Percentiles rank a stretch among this genome's conserved stretches.
Evolutionary conservation across 2,329 filamentous ascomycete species (phyloP).

Genomic region (Rutstroemia sp.): DNA sequence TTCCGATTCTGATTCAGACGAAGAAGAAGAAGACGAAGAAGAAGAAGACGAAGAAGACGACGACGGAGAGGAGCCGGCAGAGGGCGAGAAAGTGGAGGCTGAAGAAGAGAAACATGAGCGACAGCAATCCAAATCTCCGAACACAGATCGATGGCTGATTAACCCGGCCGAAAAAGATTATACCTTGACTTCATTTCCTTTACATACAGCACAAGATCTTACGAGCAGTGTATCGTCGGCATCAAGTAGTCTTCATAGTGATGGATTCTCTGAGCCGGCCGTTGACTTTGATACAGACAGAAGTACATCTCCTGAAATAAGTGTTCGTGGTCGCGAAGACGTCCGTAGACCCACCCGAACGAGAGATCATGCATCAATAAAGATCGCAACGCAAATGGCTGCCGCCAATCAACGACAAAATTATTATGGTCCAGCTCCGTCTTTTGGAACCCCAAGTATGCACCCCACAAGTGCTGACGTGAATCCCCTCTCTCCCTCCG

Average conservation of each 20-base stretch:
- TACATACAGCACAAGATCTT: slow-evolving; percentile 20
- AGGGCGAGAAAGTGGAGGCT: background rate
- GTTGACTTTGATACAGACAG: slow-evolving; percentile 37
- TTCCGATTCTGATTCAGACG: background rate
- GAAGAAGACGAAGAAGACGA: background rate
- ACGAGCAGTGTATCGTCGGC: slow-evolving; percentile 29
- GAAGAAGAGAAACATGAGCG: slow-evolving; percentile 1
- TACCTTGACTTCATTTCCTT: background rate
- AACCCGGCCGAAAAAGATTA: background rate
- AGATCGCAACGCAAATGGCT: slow-evolving; percentile 26
- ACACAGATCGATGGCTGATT: slow-evolving; percentile 11
- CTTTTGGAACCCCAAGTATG: slow-evolving; percentile 32
- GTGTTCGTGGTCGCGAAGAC: slow-evolving; percentile 27
- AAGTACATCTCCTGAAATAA: slow-evolving; percentile 38
- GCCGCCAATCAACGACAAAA: slow-evolving; percentile 27
- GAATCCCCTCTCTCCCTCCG: slow-evolving; percentile 20
- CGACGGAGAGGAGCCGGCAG: background rate
- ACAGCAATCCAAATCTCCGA: slow-evolving; percentile 6
- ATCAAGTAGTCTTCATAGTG: slow-evolving; percentile 26
- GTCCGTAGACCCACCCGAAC: slow-evolving; percentile 10
- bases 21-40: background rate
- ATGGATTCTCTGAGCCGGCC: slow-evolving; percentile 30
- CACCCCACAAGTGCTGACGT: slow-evolving; percentile 31
- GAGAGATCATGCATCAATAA: slow-evolving; percentile 21
- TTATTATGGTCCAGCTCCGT: slow-evolving; percentile 18